These are phyloP conservation scores for Aegilops umbellulata DNA, from an alignment of 176 grass and related monocot species.

Conservation along the genomic window DNA sequence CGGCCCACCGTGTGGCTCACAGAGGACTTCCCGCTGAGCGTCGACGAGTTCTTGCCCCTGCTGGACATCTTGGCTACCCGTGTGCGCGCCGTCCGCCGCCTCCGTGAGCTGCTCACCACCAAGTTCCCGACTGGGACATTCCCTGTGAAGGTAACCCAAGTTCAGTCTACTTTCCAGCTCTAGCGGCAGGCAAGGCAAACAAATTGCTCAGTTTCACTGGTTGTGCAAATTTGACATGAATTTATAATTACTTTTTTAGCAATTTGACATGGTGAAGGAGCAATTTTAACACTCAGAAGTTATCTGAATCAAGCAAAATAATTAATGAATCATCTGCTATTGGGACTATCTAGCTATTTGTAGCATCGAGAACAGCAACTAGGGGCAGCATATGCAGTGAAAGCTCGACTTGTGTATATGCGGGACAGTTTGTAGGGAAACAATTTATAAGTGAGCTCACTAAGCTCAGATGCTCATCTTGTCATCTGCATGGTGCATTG, in stretches of 20 bases:
- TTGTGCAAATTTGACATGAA: slow-evolving; percentile 12
- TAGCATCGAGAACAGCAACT: neutral
- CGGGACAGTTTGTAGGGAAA: neutral
- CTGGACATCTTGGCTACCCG: slow-evolving; percentile 89
- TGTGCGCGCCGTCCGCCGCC: slow-evolving; percentile 77
- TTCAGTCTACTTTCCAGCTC: neutral
- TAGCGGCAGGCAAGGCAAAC: neutral
- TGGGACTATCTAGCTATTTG: neutral
- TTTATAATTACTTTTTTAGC: neutral
- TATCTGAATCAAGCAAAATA: neutral
- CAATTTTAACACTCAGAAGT: neutral
- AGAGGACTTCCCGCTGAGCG: slow-evolving; percentile 84
- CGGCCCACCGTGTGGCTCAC: slow-evolving; percentile 90
- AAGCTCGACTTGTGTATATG: slow-evolving; percentile 20
- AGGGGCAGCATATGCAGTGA: neutral
- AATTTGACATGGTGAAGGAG: neutral
- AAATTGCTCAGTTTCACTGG: neutral
- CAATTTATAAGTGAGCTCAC: neutral
- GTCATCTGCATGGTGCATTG: neutral
- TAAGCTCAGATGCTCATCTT: neutral
- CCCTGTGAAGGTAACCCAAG: slow-evolving; percentile 78
- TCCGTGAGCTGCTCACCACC: slow-evolving; percentile 92
- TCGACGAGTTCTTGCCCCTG: slow-evolving; percentile 90
- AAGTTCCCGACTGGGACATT: slow-evolving; percentile 92
- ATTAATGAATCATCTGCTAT: neutral